Evolutionary conservation across 495 filamentous ascomycete genomes (phyloP).

Genomic region (Podospora pseudopauciseta): DNA sequence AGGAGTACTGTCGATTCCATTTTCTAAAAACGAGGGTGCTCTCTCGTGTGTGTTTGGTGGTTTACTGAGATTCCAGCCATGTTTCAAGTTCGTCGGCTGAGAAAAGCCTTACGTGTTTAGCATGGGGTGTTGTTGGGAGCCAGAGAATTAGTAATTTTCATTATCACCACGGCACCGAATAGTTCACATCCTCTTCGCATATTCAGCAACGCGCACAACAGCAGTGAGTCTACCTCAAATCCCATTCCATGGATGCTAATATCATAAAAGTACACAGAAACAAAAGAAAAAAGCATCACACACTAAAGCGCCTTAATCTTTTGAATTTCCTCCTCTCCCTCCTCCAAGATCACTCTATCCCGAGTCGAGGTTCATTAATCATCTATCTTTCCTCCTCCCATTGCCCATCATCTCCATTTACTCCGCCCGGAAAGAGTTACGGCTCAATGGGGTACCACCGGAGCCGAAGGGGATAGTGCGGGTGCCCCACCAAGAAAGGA

Average conservation of each 20-base stretch:
- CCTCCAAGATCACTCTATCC: not conserved
- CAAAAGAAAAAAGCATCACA: not conserved
- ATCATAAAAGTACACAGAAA: not conserved
- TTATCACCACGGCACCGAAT: too few relatives aligned
- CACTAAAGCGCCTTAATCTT: not conserved
- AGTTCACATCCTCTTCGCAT: too few relatives aligned
- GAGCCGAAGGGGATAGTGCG: constrained; percentile 78
- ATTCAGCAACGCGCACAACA: not conserved
- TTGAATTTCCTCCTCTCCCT: not conserved
- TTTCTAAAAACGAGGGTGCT: too few relatives aligned
- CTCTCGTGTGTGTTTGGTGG: too few relatives aligned
- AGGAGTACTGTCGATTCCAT: too few relatives aligned
- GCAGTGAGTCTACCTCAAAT: not conserved
- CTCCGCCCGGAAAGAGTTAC: constrained; percentile 19
- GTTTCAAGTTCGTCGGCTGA: too few relatives aligned
- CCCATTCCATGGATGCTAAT: not conserved
- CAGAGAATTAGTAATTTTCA: too few relatives aligned
- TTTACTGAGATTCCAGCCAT: too few relatives aligned
- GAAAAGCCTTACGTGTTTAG: too few relatives aligned
- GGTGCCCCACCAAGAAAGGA: constrained; percentile 97
- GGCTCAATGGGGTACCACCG: constrained; percentile 18
- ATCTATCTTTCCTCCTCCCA: not conserved
- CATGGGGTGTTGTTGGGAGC: too few relatives aligned
- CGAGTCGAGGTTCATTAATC: not conserved
- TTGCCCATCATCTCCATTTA: constrained; percentile 3